A percentile compares a stretch with the other conserved stretches of the same genome.
These are phyloP conservation scores for Phytophthora cactorum DNA, from an alignment of 352 stramenopile species.

Conservation along the genomic window DNA sequence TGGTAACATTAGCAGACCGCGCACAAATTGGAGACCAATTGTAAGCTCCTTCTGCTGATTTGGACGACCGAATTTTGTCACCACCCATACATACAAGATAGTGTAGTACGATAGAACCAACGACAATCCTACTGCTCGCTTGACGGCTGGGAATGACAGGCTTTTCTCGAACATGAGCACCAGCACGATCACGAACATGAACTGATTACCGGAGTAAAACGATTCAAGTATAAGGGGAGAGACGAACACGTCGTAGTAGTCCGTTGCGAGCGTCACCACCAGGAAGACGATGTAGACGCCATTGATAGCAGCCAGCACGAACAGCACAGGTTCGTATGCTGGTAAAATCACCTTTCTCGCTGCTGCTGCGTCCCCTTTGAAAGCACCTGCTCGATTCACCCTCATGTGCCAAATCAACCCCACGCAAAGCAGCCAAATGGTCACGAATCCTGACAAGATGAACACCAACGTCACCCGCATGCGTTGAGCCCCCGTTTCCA, in stretches of 20 bases:
- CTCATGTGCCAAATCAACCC: constrained; percentile 43
- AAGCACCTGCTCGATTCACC: constrained; percentile 35
- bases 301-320: constrained; percentile 31
- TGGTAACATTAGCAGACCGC: constrained; percentile 19
- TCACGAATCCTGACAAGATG: constrained; percentile 37
- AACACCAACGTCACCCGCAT: constrained; percentile 34
- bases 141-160: constrained; percentile 42
- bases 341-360: constrained; percentile 53
- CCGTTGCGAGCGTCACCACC: constrained; percentile 20
- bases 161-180: constrained; percentile 60
- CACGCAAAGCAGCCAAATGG: constrained; percentile 49
- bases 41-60: constrained; percentile 16
- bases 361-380: constrained; percentile 31
- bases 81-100: background rate
- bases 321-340: constrained; percentile 51
- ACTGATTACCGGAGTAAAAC: constrained; percentile 43
- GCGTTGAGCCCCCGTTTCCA: constrained; percentile 18
- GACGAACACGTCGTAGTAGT: constrained; percentile 27
- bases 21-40: constrained; percentile 22
- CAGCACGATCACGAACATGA: constrained; percentile 44
- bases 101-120: constrained; percentile 32
- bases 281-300: constrained; percentile 41
- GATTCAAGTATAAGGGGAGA: constrained; percentile 22
- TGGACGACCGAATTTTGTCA: constrained; percentile 12
- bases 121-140: constrained; percentile 28